Evolutionary conservation across 129 eudicot genomes (phyloP).

Genomic region (Lactuca sativa): DNA sequence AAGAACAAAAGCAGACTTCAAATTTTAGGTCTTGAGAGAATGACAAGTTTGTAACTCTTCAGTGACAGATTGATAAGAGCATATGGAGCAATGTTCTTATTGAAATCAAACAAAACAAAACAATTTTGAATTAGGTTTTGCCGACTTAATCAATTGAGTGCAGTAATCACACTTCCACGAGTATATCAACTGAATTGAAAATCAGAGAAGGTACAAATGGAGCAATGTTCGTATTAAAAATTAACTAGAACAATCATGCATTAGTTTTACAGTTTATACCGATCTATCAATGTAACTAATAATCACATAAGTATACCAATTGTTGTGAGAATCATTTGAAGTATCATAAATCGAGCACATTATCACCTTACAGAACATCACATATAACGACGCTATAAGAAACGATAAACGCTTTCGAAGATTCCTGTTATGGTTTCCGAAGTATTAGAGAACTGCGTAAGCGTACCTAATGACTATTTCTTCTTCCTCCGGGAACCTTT

Average conservation of each 20-base stretch:
- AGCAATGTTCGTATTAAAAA: conserved; percentile 1
- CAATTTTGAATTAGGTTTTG: conserved; percentile 15
- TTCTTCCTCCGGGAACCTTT: conserved; percentile 5
- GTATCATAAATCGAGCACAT: neutral
- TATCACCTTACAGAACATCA: neutral
- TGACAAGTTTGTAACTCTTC: neutral
- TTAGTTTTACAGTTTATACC: conserved; percentile 17
- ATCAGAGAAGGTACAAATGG: neutral
- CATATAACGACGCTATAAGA: conserved; percentile 2
- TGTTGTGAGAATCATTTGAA: neutral
- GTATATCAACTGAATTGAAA: conserved; percentile 6
- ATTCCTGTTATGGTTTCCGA: neutral
- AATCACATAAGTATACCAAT: neutral
- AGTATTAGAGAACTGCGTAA: neutral
- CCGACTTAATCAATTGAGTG: neutral
- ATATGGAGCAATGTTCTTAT: conserved; percentile 4
- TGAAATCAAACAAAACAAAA: neutral
- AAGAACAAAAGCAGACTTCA: neutral
- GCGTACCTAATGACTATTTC: conserved; percentile 16
- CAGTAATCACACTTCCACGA: neutral
- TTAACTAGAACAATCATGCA: neutral
- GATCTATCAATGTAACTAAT: conserved; percentile 13
- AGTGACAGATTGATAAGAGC: conserved; percentile 11
- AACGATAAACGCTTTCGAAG: conserved; percentile 6
- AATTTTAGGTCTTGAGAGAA: neutral